These are phyloP conservation scores for Pseudozyma sp. DNA, from an alignment of 1,284 basidiomycete species.

Conservation along the genomic window DNA sequence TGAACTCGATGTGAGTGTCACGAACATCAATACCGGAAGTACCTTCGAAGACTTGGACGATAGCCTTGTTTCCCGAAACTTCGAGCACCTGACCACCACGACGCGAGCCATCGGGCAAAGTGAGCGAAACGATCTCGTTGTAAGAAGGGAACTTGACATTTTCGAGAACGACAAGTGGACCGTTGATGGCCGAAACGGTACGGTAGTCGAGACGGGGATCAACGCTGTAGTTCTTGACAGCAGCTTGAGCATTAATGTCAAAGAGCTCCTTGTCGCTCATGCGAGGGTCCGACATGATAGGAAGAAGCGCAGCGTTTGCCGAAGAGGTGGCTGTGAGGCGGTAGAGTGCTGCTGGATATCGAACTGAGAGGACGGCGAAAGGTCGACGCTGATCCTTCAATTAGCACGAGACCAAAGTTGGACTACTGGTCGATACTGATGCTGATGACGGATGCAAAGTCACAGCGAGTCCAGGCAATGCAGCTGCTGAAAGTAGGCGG, in stretches of 20 bases:
- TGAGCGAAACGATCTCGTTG: constrained; percentile 98
- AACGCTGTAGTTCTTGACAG: constrained; percentile 73
- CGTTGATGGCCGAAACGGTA: constrained; percentile 95
- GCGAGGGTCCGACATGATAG: constrained; percentile 67
- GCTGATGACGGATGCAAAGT: not conserved
- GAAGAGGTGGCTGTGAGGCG: not conserved
- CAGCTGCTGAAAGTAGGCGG: not conserved
- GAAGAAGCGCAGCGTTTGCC: not conserved
- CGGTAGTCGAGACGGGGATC: constrained; percentile 94
- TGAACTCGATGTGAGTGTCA: constrained; percentile 97
- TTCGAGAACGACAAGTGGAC: constrained; percentile 90
- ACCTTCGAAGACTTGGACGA: constrained; percentile 98
- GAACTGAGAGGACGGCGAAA: not conserved
- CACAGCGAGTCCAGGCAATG: not conserved
- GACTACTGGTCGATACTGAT: not conserved
- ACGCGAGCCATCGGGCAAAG: constrained; percentile 92
- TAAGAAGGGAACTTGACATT: constrained; percentile 99
- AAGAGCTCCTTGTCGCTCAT: constrained; percentile 79
- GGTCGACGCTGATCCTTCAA: not conserved
- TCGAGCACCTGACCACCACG: constrained; percentile 98
- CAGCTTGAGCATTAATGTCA: constrained; percentile 85
- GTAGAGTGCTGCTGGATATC: not conserved
- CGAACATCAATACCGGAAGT: constrained; percentile 98
- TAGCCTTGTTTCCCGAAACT: constrained; percentile 97
- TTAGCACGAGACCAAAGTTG: too few relatives aligned